Base-by-base conservation (phyloP, 306 rosid genomes). In the Sicyos baderoa region DNA sequence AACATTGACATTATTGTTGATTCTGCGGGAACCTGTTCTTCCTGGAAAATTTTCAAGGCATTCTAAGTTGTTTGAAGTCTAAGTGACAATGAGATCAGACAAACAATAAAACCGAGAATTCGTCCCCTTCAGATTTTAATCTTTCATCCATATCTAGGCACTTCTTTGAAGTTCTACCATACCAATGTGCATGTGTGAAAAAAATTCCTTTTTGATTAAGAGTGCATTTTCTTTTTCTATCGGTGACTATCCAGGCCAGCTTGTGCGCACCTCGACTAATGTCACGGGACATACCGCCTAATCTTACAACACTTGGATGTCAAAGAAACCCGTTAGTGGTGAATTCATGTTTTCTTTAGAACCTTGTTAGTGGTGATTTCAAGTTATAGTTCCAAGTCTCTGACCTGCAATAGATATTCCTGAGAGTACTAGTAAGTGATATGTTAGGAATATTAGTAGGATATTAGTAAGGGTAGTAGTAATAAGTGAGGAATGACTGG, bases 181-280 rank as follows among this genome's bases (percentile, higher is more conserved):
- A 78, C 87, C 96, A 95, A 95, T 87, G 79, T 89, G 96, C 92
- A 87, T 89, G 72, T 89, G 96, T 19, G 91, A 86, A 77, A 87
- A 79, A 59, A 83, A 87, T 73, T 89, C 96, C 83, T 74, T 86
- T 86, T 86, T 95, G 10, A 79, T 78, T 66, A 86, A 81, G 80
- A 82, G 84, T 56, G 96, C 74, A 64, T 86, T 87, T n/a, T n/a
- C n/a, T n/a, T n/a, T n/a, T n/a, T n/a, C n/a, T n/a, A n/a, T n/a
- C n/a, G n/a, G n/a, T n/a, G n/a, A n/a, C n/a, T n/a, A n/a, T n/a
- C n/a, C n/a, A n/a, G n/a, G n/a, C n/a, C n/a, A n/a, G n/a, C n/a
- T n/a, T n/a, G n/a, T n/a, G n/a, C n/a, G n/a, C n/a, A n/a, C n/a
- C n/a, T n/a, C n/a, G n/a, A n/a, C n/a, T n/a, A n/a, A n/a, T n/a